Conservation (phyloP, 176 grass and related monocot genomes). For the Oryza longistaminata region DNA sequence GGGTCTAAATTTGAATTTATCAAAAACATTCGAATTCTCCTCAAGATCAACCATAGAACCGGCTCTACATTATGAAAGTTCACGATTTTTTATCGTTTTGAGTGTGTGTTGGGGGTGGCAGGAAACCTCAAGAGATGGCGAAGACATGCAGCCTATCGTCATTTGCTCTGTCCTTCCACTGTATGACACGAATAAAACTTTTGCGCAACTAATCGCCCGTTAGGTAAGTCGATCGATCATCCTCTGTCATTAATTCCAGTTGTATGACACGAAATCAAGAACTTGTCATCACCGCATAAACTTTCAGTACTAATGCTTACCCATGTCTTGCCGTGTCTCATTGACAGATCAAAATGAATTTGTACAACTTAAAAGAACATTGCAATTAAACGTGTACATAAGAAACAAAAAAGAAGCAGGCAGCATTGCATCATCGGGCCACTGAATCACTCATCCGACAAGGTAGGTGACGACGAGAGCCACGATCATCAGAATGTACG, state of each 20-base stretch:
- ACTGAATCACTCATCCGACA: not conserved
- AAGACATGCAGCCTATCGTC: no score
- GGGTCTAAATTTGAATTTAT: no score
- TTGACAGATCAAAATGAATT: not conserved
- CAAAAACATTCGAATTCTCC: no score
- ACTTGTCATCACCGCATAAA: not conserved
- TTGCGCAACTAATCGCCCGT: not conserved
- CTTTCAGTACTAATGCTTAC: not conserved
- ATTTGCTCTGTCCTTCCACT: no score
- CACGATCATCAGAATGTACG: not conserved
- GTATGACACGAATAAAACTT: not conserved
- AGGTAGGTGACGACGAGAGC: not conserved
- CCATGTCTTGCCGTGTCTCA: not conserved
- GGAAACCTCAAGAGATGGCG: no score
- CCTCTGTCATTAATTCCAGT: not conserved
- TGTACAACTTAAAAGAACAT: not conserved
- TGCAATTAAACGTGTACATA: not conserved
- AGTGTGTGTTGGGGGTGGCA: no score
- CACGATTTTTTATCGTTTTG: no score
- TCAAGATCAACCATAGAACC: no score
- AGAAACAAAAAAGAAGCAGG: not conserved
- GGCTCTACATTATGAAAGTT: no score
- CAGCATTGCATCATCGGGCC: not conserved
- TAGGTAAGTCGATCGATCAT: not conserved
- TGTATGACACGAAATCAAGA: not conserved